A percentile compares a stretch with the other conserved stretches of the same genome.
Conservation (phyloP, 768 basidiomycete species). For the Mycena polygramma region DNA sequence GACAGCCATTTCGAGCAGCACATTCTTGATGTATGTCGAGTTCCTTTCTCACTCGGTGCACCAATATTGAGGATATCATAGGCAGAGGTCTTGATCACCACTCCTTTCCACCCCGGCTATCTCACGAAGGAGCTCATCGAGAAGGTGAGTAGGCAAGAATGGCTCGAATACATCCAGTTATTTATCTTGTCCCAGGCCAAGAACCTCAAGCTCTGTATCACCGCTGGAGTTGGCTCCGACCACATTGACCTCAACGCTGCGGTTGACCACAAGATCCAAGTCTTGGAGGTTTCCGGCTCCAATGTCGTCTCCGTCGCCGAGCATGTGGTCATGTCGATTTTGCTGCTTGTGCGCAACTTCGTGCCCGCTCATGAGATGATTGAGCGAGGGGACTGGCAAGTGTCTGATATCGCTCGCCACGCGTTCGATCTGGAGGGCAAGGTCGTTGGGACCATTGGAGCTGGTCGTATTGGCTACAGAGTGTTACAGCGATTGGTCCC, state of each 20-base stretch:
- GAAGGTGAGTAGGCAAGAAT: constrained; percentile 59
- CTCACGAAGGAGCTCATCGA: constrained; percentile 79
- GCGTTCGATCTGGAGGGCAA: constrained; percentile 93
- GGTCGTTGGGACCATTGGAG: constrained; percentile 92
- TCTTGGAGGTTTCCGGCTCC: constrained; percentile 89
- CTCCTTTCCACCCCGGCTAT: constrained; percentile 90
- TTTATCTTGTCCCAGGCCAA: constrained; percentile 66
- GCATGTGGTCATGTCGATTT: constrained; percentile 92
- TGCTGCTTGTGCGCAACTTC: constrained; percentile 92
- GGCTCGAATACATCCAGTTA: constrained; percentile 7
- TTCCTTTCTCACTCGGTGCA: constrained; percentile 23
- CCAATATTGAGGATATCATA: constrained; percentile 44
- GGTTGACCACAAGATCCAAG: constrained; percentile 83
- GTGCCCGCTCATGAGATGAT: constrained; percentile 93
- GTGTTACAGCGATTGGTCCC: constrained; percentile 84
- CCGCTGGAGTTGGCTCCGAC: constrained; percentile 92
- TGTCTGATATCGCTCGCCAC: constrained; percentile 84
- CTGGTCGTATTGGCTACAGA: constrained; percentile 86
- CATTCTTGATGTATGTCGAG: constrained; percentile 77
- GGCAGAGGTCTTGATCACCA: constrained; percentile 87
- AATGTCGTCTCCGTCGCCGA: constrained; percentile 95
- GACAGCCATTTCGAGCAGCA: constrained; percentile 88
- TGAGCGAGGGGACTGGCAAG: constrained; percentile 88
- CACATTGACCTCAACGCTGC: constrained; percentile 92
- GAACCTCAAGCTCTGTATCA: constrained; percentile 91